Evolutionary conservation across 2,329 filamentous ascomycete species (phyloP).

Genomic region (Phaeosphaeriaceae sp.): DNA sequence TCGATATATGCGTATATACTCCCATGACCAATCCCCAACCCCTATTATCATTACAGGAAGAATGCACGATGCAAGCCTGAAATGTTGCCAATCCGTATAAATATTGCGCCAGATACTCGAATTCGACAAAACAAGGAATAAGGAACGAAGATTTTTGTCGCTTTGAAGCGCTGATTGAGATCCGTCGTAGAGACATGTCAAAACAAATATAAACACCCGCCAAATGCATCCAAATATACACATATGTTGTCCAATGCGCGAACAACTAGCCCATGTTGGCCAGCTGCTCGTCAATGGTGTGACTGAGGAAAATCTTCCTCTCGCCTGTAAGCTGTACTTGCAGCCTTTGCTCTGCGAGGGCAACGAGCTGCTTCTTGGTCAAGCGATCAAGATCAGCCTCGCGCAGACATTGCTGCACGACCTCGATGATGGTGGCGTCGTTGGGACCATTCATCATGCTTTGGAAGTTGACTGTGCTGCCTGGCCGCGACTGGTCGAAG

Average conservation of each 20-base stretch:
- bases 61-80: not conserved
- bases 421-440: slow-evolving; percentile 81
- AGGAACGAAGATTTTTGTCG: not conserved
- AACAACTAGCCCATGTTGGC: slow-evolving; percentile 79
- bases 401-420: slow-evolving; percentile 80
- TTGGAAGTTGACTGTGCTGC: slow-evolving; percentile 68
- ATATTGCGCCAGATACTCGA: not conserved
- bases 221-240: slow-evolving; percentile 13
- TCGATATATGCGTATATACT: not conserved
- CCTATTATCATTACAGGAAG: slow-evolving; percentile 15
- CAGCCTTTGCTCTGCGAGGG: slow-evolving; percentile 89
- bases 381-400: slow-evolving; percentile 97
- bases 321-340: slow-evolving; percentile 89
- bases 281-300: slow-evolving; percentile 90
- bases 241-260: slow-evolving; percentile 16
- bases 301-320: slow-evolving; percentile 86
- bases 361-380: slow-evolving; percentile 91
- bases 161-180: slow-evolving; percentile 8
- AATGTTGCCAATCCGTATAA: not conserved
- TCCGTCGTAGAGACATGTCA: slow-evolving; percentile 20
- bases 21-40: not conserved
- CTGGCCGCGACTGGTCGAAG: slow-evolving; percentile 57
- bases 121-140: not conserved
- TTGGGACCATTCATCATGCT: slow-evolving; percentile 70
- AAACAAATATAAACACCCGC: not conserved